Conservation (phyloP, 169 alveolate species). For the Cryptosporidium sp. region DNA sequence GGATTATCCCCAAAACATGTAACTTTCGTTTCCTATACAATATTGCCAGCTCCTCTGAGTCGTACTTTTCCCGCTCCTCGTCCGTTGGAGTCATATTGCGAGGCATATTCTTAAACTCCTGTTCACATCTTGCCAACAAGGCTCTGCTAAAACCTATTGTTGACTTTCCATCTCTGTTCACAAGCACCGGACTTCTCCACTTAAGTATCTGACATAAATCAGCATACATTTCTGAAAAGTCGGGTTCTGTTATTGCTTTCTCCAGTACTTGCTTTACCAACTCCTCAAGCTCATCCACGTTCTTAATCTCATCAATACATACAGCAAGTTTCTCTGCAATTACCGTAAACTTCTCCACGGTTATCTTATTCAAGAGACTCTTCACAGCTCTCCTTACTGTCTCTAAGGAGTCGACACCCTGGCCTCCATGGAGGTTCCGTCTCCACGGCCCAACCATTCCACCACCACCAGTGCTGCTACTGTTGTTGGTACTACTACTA, state of each 20-base stretch:
- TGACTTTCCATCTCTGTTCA: slow-evolving; percentile 79
- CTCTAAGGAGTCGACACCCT: slow-evolving; percentile 79
- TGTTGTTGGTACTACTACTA: background rate
- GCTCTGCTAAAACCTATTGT: slow-evolving; percentile 80
- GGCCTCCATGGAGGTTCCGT: slow-evolving; percentile 24
- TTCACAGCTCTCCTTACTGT: slow-evolving; percentile 85
- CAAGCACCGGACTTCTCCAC: slow-evolving; percentile 86
- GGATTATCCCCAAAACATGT: slow-evolving; percentile 89
- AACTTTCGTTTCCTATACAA: slow-evolving; percentile 81
- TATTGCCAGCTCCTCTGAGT: slow-evolving; percentile 39
- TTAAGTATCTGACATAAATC: slow-evolving; percentile 88
- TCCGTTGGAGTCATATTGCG: slow-evolving; percentile 67
- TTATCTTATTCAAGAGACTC: slow-evolving; percentile 87
- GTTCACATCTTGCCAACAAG: slow-evolving; percentile 52
- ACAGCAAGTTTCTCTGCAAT: slow-evolving; percentile 89
- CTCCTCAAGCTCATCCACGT: slow-evolving; percentile 83
- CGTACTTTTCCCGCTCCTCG: slow-evolving; percentile 54
- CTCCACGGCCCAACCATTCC: slow-evolving; percentile 51
- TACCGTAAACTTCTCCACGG: slow-evolving; percentile 90
- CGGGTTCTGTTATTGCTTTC: slow-evolving; percentile 92
- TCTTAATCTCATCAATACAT: slow-evolving; percentile 82
- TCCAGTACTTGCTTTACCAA: slow-evolving; percentile 84
- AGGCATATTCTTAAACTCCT: slow-evolving; percentile 69
- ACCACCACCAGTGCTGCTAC: background rate
- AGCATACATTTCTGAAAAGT: slow-evolving; percentile 93